Percentiles rank a stretch among this genome's conserved stretches.
phyloP scores from a whole-genome alignment of 2,329 filamentous ascomycete genomes.

The Elsinoe fawcettii region DNA sequence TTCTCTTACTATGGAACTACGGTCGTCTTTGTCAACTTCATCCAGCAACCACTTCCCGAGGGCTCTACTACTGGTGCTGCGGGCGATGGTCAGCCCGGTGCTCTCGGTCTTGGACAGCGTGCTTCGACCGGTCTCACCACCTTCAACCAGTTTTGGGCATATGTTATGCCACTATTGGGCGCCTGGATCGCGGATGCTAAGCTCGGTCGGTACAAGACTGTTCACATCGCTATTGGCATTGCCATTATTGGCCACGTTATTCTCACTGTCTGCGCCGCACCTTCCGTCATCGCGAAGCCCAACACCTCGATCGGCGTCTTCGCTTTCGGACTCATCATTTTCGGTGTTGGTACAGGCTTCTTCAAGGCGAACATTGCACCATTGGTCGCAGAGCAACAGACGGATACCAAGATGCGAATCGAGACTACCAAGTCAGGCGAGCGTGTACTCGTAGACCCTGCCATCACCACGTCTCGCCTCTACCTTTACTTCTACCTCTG shows the following conservation, averaged over 20 bases:
- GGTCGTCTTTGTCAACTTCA: slow-evolving; percentile 45
- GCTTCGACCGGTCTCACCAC: slow-evolving; percentile 40
- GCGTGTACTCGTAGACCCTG: slow-evolving; percentile 40
- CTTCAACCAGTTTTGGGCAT: slow-evolving; percentile 44
- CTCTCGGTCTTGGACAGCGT: slow-evolving; percentile 35
- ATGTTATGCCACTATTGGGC: slow-evolving; percentile 38
- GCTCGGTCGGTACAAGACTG: slow-evolving; percentile 62
- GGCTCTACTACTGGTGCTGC: slow-evolving; percentile 33
- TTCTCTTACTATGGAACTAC: slow-evolving; percentile 40
- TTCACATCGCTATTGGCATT: slow-evolving; percentile 56
- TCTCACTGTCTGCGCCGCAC: slow-evolving; percentile 57
- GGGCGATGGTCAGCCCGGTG: slow-evolving; percentile 34
- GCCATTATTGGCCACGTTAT: slow-evolving; percentile 60
- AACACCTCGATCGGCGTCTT: slow-evolving; percentile 57
- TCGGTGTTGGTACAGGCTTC: slow-evolving; percentile 69
- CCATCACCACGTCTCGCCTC: slow-evolving; percentile 42
- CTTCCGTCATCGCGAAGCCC: slow-evolving; percentile 50
- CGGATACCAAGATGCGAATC: slow-evolving; percentile 35
- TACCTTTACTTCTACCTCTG: slow-evolving; percentile 62
- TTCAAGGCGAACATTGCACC: slow-evolving; percentile 70
- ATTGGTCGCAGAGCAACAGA: slow-evolving; percentile 43
- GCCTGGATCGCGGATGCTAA: slow-evolving; percentile 58
- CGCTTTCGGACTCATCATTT: slow-evolving; percentile 55
- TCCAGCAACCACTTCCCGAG: slow-evolving; percentile 28
- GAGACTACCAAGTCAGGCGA: slow-evolving; percentile 36